Evolutionary conservation across 2,329 filamentous ascomycete genomes (phyloP), one percentile per base, ranked within the genome.

Genomic region (Xylaria sp.): DNA sequence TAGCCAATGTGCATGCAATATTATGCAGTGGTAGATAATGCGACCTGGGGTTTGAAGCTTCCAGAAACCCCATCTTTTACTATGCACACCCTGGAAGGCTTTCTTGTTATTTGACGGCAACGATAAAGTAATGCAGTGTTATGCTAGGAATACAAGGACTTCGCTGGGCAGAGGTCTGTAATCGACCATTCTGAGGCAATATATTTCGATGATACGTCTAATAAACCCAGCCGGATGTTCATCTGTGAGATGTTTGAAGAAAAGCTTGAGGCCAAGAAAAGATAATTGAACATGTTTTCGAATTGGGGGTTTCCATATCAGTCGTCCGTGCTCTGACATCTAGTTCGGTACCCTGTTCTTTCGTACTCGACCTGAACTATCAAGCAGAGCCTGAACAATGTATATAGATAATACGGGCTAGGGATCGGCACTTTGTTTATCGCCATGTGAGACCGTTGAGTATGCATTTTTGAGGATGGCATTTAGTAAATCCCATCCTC

Each of bases 401-500:
- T 33, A 58, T 31, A n/a, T 59, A 54, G 36, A 62, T 23, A 13
- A 40, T 51, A 60, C 48, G 5, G 59, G 51, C 33, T 38, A 58
- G 51, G 51, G 65, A 70, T 67, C 60, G 60, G 53, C 67, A 56
- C 42, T 53, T 13, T 36, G 23, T 59, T 56, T 63, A 57, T 48
- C 23, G 36, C 56, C 60, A 58, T 42, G 48, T 61, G 53, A 61
- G 31, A 62, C 57, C 51, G 36, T n/a, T 36, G 28, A 40, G 15
- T 20, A 70, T 67, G 68, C 68, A 51, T 51, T 70, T 70, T 11
- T 44, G 3, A 44, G 49, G 42, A 70, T 67, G 68, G 68, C 31
- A 68, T 59, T 70, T 46, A 9, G 1, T 11, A 48, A 70, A 68
- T 68, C 59, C 68, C 68, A 70, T 70, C 31, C 26, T 57, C 38